Base-by-base conservation (phyloP, 345 rosid species). In the Eucalyptus dawsonii region DNA sequence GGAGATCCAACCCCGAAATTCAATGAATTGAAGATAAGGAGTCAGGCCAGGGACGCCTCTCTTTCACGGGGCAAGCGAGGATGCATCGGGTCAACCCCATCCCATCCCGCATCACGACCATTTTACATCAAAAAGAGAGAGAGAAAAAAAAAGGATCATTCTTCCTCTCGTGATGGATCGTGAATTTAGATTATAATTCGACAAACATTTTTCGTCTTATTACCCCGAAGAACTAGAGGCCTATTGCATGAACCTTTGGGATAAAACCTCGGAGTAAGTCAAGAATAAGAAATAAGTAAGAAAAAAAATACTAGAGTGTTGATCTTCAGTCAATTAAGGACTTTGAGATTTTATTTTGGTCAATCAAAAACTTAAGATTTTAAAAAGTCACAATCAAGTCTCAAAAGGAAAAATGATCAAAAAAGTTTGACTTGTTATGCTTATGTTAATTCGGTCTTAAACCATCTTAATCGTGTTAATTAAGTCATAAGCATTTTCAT, bases 391-490 rank as follows among this genome's bases (percentile, higher is more conserved):
- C 24, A 16, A 67, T 67, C 40, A 31, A 31, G 24, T 31, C 22
- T 69, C 2, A 1, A 53, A 53, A 19, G 5, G 25, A 53, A 19
- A 53, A 53, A 53, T 8, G 9, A 53, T 19, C 1, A 9, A 53
- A 19, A 53, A 53, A 19, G 1, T 19, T 53, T 19, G 25, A 21
- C 25, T 53, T 8, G 4, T 19, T 8, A 53, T 3, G 24, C 56
- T 53, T 53, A 0, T 7, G 0, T 19, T 1, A 53, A 53, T 53
- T 19, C 5, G 2, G 1, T 53, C 10, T 19, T 8, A 53, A 53
- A 53, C 24, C 10, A 53, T 53, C 1, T 53, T 8, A 19, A 53
- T 53, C 2, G 0, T 53, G 0, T 19, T 19, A 19, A 53, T 53
- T 19, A 53, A 53, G 11, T 53, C 2, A 53, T 19, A 53, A 8